Evolutionary conservation across 495 filamentous ascomycete species (phyloP).

Genomic region (Melanomma pulvis-pyrius): DNA sequence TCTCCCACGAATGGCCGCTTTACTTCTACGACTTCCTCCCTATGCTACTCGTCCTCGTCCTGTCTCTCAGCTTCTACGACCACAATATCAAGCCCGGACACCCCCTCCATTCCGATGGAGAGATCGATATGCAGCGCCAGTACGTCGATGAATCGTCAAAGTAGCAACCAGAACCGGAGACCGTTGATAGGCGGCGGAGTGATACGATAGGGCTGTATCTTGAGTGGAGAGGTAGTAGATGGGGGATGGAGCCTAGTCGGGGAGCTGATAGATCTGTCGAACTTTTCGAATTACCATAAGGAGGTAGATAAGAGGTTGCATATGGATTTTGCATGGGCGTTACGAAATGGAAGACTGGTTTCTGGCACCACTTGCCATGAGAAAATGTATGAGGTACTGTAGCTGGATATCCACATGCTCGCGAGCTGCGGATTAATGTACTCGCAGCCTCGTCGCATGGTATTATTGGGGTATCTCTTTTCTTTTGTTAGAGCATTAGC

Average conservation of each 20-base stretch:
- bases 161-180: background rate
- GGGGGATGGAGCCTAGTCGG: background rate
- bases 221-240: background rate
- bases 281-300: background rate
- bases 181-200: background rate
- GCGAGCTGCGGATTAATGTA: too few relatives aligned
- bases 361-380: background rate
- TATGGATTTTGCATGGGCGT: background rate
- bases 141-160: background rate
- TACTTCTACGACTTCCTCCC: conserved; percentile 27
- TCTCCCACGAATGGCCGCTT: conserved; percentile 20
- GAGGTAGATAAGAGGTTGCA: background rate
- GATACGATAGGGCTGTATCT: background rate
- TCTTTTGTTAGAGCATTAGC: background rate
- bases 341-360: too few relatives aligned
- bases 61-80: conserved; percentile 21
- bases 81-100: conserved; percentile 15
- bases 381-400: background rate
- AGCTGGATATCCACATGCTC: background rate
- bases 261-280: background rate
- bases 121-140: background rate
- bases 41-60: conserved; percentile 5
- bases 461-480: background rate
- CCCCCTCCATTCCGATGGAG: background rate
- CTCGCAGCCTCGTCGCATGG: too few relatives aligned